Evolutionary conservation across 2,329 filamentous ascomycete species (phyloP), one percentile per base, ranked within the genome.

Genomic region (Exophiala viscosa): DNA sequence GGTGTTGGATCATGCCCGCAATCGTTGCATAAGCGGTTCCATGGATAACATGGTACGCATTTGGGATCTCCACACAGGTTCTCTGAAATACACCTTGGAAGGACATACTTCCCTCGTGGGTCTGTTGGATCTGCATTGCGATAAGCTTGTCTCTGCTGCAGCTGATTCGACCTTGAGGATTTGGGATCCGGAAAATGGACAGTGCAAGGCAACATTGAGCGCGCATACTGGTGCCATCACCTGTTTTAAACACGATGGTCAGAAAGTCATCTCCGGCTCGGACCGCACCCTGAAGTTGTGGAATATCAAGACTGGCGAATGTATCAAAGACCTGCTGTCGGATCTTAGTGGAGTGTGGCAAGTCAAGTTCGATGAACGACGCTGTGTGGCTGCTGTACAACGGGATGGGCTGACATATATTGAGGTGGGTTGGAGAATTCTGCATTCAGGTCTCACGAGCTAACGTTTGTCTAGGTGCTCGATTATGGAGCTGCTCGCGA

Each of bases 31-130:
- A 59, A 96, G 91, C 58, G 93, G 93, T 10, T 96, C 91, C 5
- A 99, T 99, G 93, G 93, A 99, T 69, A 96, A 93, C 58, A 80
- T 91, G 59, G 93, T 99, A 67, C 97, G 96, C 72, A 92, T 99
- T 10, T 99, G 93, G 93, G 93, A 92, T 55, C 79, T 99, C 11
- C 85, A 90, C 28, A 93, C 88, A 2, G 93, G 93, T 0, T 76
- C 85, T 0, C 88, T 90, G 61, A 75, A 97, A 9, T 87, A 92
- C 70, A 96, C 90, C 1, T 81, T 99, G 0, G 92, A 97, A 69
- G 93, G 93, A 0, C 93, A 99, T 67, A 87, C 85, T 14, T 87
- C 95, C 9, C 84, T 99, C 11, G 93, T 99, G 14, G 93, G 93
- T 1, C 79, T 99, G 1, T 76, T 99, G 31, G 93, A 97, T 66